Evolutionary conservation across 768 basidiomycete genomes (phyloP), one percentile per base, ranked within the genome.

Genomic region (Ephemerocybe angulata): DNA sequence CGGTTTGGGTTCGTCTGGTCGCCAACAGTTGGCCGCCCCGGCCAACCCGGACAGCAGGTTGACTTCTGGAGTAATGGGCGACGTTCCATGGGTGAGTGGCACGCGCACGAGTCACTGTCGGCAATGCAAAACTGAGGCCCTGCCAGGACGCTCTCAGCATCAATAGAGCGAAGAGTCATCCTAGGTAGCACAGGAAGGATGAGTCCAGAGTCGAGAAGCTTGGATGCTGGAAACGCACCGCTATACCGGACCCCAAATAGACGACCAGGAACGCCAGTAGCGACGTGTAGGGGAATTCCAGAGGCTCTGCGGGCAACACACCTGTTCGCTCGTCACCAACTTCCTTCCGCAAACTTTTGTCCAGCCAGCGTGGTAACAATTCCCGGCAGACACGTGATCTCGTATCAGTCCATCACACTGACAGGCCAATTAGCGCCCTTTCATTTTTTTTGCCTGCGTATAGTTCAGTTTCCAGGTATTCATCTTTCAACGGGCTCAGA

Each of bases 101-200:
- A 46, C 49, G 31, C 41, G 35, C 49, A 37, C 49, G 42, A 28
- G 46, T 31, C 13, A 65, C 67, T 66, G 71, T 68, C 59, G 70
- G 68, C 60, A 67, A 70, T 64, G 65, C 67, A 69, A 73, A 69
- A 75, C 69, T 75, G 76, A 82, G 79, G 81, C 83, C 84, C 81
- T 78, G 79, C 77, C 81, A 84, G 81, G 86, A 87, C 83, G 82
- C 87, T 84, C 83, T 83, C 73, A 88, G 81, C 88, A 90, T 91
- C 80, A 84, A 88, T 84, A 73, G 65, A 70, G 71, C 73, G 73
- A 77, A 75, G 82, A 86, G 78, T 85, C 88, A 90, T 88, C 79
- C 87, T 88, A 63, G 28, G 33, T 12, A 27, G 40, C 7, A n/a
- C n/a, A 6, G n/a, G 31, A 50, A 19, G 48, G 5, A 29, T 13